phyloP scores from a whole-genome alignment of 1,284 basidiomycete genomes.

The Schizophyllum commune region DNA sequence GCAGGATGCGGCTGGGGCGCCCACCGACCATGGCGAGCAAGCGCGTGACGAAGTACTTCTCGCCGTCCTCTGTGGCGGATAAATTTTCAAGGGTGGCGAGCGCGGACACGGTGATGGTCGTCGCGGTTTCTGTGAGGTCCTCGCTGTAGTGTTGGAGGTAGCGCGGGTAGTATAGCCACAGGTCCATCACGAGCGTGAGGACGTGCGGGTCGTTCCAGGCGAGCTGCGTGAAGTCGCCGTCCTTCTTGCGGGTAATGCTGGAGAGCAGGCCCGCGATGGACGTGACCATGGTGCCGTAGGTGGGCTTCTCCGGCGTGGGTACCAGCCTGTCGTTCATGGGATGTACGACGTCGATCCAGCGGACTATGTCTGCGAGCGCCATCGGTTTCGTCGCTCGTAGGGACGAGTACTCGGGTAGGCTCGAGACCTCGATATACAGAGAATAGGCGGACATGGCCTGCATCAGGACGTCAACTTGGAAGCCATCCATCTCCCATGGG shows the following conservation, averaged over 20 bases:
- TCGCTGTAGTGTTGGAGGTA: background rate
- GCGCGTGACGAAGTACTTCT: background rate
- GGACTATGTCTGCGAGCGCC: background rate
- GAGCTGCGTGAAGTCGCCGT: background rate
- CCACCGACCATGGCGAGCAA: background rate
- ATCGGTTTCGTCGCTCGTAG: background rate
- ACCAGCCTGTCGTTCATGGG: background rate
- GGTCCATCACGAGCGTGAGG: background rate
- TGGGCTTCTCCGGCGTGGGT: background rate
- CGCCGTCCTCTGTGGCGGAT: background rate
- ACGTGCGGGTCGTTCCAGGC: background rate
- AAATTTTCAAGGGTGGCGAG: background rate
- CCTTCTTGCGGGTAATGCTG: background rate
- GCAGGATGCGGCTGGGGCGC: background rate
- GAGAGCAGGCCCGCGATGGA: background rate
- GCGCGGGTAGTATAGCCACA: background rate
- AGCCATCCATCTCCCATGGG: background rate
- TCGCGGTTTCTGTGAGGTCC: background rate
- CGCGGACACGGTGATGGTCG: background rate
- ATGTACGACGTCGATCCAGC: background rate
- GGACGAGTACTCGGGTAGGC: background rate
- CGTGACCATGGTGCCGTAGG: background rate
- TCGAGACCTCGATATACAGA: background rate
- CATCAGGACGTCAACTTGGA: background rate
- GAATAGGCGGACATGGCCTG: background rate